Evolutionary conservation across 345 rosid genomes (phyloP), one percentile per base, ranked within the genome.

Genomic region (Populus nigra): DNA sequence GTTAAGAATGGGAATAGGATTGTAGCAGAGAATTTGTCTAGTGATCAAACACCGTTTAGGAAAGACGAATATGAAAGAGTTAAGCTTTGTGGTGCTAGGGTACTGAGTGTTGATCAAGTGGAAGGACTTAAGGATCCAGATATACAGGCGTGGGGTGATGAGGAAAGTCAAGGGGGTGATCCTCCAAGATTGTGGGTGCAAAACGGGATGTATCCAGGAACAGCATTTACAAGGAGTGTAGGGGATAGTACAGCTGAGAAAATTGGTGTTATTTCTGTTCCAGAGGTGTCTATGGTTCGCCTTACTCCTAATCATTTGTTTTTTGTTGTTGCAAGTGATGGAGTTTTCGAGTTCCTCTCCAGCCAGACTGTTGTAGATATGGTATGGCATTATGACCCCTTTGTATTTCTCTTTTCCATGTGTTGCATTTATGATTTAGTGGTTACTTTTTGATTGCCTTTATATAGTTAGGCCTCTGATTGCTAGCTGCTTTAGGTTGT

Each of bases 141-240:
- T 82, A 88, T 91, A 68, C 99, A 96, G 78, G 73, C 84, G 0
- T 96, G 97, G 99, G 95, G 93, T 0, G 88, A 88, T 76, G 98
- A 96, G 87, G 98, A 93, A 86, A 96, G 87, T 71, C 86, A 92
- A 65, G 99, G 98, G 43, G 85, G 89, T 43, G 98, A 96, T 84
- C 99, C 99, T 68, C 99, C 99, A 0, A 93, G 99, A 85, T 84
- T 96, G 85, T 92, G 98, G 98, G 90, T 92, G 66, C 96, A 88
- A 77, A 88, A 96, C 55, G 99, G 91, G 22, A 91, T 89, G 94
- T 94, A 89, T 65, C 99, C 99, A 0, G 99, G 99, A 61, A 96
- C 99, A 0, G 99, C 99, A 5, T 96, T 96, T 79, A 88, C 99
- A 0, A 89, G 97, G 76, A 96, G 99, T 77, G 87, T 96, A 25